Evolutionary conservation across 371 early-diverging fungal species (phyloP).

Genomic region (Circinella minor): DNA sequence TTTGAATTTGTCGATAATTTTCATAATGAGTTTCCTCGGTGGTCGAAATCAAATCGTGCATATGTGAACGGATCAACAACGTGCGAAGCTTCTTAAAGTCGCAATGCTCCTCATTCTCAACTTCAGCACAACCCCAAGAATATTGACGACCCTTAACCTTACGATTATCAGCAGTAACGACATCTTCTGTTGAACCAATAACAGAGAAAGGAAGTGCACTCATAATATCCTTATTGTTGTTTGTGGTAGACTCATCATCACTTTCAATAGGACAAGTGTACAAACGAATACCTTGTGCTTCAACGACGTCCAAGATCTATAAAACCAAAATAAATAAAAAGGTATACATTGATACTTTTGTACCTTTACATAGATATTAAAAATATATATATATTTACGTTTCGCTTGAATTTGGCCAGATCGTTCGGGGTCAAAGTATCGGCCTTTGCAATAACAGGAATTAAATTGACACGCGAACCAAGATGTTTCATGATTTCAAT

Average conservation of each 20-base stretch:
- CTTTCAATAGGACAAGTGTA: slow-evolving; percentile 80
- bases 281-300: slow-evolving; percentile 73
- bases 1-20: slow-evolving; percentile 77
- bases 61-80: slow-evolving; percentile 89
- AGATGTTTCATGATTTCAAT: slow-evolving; percentile 89
- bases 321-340: slow-evolving; percentile 1
- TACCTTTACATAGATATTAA: no score
- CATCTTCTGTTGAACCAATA: slow-evolving; percentile 88
- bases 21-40: slow-evolving; percentile 93
- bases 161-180: slow-evolving; percentile 69
- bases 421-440: slow-evolving; percentile 77
- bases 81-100: slow-evolving; percentile 94
- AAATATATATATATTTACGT: slow-evolving; percentile 35
- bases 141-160: slow-evolving; percentile 87
- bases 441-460: slow-evolving; percentile 78
- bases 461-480: slow-evolving; percentile 82
- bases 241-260: slow-evolving; percentile 79
- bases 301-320: slow-evolving; percentile 75
- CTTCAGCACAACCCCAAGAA: slow-evolving; percentile 92
- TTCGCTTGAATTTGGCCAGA: slow-evolving; percentile 77
- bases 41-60: slow-evolving; percentile 87
- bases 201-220: slow-evolving; percentile 94
- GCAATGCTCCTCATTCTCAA: slow-evolving; percentile 87
- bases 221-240: slow-evolving; percentile 79
- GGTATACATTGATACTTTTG: no score